These are phyloP conservation scores for Sclerotinia spermophila DNA, from an alignment of 2,329 filamentous ascomycete genomes.

Conservation along the genomic window DNA sequence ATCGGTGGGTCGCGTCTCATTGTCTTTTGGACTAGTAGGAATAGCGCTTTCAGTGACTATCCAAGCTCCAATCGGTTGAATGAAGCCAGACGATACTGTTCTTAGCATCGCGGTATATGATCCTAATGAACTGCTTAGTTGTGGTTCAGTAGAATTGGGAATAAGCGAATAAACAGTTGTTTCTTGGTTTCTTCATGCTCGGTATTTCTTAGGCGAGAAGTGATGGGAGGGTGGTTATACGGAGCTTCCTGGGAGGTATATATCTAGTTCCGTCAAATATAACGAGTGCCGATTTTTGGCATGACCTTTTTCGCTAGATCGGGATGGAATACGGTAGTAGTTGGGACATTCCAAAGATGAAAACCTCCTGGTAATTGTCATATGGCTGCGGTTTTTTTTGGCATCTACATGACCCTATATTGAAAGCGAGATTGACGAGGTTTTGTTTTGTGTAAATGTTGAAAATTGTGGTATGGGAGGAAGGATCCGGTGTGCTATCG, in stretches of 20 bases:
- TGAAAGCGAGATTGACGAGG: background rate
- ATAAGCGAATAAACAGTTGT: background rate
- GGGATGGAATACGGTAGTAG: background rate
- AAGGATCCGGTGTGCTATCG: background rate
- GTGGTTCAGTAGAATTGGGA: background rate
- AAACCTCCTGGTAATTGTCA: background rate
- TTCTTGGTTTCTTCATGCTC: background rate
- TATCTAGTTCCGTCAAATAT: background rate
- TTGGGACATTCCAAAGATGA: background rate
- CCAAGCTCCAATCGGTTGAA: background rate
- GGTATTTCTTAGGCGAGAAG: background rate
- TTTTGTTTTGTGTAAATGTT: background rate
- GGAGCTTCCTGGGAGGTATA: background rate
- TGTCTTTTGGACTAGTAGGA: background rate
- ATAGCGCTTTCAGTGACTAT: background rate
- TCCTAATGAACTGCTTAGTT: background rate
- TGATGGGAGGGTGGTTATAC: background rate
- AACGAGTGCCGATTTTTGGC: background rate
- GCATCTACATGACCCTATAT: too few relatives aligned
- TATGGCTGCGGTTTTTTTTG: background rate
- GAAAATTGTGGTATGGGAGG: background rate
- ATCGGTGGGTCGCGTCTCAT: background rate
- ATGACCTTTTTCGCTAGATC: background rate
- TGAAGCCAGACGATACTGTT: conserved; percentile 7
- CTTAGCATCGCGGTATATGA: background rate